A percentile compares a stretch with the other conserved stretches of the same genome.
Conservation (phyloP, 2,329 filamentous ascomycete species). For the Cryphonectria naterciae region DNA sequence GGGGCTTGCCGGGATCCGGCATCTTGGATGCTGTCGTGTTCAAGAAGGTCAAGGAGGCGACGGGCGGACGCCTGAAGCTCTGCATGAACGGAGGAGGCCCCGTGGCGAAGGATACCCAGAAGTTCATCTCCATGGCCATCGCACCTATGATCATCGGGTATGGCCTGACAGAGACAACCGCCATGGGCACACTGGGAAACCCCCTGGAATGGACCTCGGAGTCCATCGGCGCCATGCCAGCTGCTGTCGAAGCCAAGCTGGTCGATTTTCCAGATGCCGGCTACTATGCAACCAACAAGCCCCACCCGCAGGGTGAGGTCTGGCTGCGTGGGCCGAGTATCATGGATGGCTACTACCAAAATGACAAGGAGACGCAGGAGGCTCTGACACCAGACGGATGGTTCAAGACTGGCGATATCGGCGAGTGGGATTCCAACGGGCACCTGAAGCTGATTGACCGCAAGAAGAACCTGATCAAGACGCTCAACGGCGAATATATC, state of each 20-base stretch:
- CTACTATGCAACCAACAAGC: slow-evolving; percentile 76
- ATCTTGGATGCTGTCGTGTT: slow-evolving; percentile 81
- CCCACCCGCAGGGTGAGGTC: slow-evolving; percentile 80
- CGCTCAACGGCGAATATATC: slow-evolving; percentile 80
- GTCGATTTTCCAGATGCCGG: slow-evolving; percentile 85
- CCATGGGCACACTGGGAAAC: slow-evolving; percentile 76
- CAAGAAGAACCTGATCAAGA: slow-evolving; percentile 90
- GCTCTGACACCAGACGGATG: slow-evolving; percentile 74
- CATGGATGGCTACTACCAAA: slow-evolving; percentile 74
- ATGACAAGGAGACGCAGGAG: slow-evolving; percentile 75
- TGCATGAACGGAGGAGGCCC: slow-evolving; percentile 87
- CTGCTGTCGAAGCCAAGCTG: slow-evolving; percentile 78
- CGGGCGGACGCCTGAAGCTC: slow-evolving; percentile 78
- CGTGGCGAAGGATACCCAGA: slow-evolving; percentile 81
- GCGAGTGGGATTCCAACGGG: slow-evolving; percentile 74
- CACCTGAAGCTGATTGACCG: slow-evolving; percentile 78
- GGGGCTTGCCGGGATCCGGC: slow-evolving; percentile 66
- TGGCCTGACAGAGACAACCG: slow-evolving; percentile 82
- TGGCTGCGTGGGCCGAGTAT: slow-evolving; percentile 81
- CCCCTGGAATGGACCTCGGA: slow-evolving; percentile 77
- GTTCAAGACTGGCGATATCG: slow-evolving; percentile 89
- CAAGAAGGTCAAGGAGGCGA: slow-evolving; percentile 90
- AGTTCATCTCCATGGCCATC: slow-evolving; percentile 86
- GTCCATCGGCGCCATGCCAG: slow-evolving; percentile 74
- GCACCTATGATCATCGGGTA: slow-evolving; percentile 90